A percentile compares a stretch with the other conserved stretches of the same genome.
Evolutionary conservation across 2,329 filamentous ascomycete genomes (phyloP).

Genomic region (Ceratocystis cubensis): DNA sequence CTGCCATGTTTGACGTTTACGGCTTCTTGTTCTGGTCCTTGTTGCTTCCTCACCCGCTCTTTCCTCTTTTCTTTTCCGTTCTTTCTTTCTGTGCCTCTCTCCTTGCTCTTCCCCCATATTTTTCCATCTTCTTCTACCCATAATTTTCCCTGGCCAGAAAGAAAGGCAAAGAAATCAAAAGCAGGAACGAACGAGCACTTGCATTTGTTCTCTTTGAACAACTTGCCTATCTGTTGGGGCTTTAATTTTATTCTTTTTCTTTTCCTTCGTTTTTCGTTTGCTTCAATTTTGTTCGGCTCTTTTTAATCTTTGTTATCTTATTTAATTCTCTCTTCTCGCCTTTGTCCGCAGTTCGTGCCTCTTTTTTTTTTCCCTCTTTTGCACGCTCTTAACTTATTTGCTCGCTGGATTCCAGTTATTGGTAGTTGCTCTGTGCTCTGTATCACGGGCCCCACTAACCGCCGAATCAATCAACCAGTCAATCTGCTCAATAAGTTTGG

Average conservation of each 20-base stretch:
- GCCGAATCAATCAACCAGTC: neutral
- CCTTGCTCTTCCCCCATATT: neutral
- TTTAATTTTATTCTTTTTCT: neutral
- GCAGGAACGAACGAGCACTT: neutral
- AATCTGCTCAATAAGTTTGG: neutral
- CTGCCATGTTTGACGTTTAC: slow-evolving; percentile 2
- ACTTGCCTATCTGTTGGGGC: neutral
- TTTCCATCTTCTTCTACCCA: too few species aligned
- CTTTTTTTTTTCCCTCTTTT: neutral
- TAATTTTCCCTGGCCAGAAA: too few species aligned
- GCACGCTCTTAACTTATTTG: neutral
- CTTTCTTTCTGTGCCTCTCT: neutral
- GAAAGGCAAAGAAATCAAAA: neutral
- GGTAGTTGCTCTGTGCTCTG: neutral
- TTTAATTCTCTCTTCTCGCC: neutral
- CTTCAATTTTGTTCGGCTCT: neutral
- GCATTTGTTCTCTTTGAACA: neutral
- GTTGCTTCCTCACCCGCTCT: neutral
- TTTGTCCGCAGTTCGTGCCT: neutral
- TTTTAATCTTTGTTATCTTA: neutral
- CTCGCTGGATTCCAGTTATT: neutral
- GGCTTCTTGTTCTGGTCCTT: neutral
- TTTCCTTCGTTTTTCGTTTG: neutral
- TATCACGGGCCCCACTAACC: neutral
- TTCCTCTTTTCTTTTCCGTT: neutral